Conservation (phyloP, 768 basidiomycete species). For the Albatrellus ellisii region DNA sequence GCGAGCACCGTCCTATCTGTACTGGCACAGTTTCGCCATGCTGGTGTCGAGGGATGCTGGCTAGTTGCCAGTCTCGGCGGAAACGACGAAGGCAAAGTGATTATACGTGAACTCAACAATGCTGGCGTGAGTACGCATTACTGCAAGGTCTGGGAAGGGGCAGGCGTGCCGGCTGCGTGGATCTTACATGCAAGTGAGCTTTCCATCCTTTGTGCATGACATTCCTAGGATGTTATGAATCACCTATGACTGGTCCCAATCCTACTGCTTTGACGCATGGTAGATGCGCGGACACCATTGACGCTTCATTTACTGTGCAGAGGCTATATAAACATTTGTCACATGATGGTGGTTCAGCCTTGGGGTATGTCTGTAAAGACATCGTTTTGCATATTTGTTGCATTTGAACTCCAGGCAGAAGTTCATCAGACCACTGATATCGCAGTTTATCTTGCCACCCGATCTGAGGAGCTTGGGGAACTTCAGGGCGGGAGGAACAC, state of each 20-base stretch:
- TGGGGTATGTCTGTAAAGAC: too few relatives aligned
- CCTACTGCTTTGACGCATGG: too few relatives aligned
- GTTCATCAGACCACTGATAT: neutral
- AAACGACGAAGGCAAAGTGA: constrained; percentile 51
- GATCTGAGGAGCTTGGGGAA: too few relatives aligned
- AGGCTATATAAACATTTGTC: too few relatives aligned
- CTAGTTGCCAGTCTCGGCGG: constrained; percentile 66
- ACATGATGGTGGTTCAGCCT: too few relatives aligned
- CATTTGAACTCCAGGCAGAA: too few relatives aligned
- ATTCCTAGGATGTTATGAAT: neutral
- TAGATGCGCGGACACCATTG: too few relatives aligned
- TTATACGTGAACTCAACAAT: constrained; percentile 50
- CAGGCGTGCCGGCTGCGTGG: constrained; percentile 73
- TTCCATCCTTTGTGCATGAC: neutral
- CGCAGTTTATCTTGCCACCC: neutral
- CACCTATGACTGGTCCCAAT: too few relatives aligned
- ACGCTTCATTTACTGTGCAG: too few relatives aligned
- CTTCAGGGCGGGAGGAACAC: too few relatives aligned
- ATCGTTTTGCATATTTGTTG: too few relatives aligned
- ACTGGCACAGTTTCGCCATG: constrained; percentile 49
- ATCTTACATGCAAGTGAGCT: constrained; percentile 56
- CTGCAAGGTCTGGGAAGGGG: constrained; percentile 60
- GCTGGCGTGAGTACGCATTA: constrained; percentile 59
- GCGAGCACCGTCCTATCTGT: constrained; percentile 59
- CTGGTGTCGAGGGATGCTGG: constrained; percentile 38